phyloP scores from a whole-genome alignment of 2,329 filamentous ascomycete species.

The Alternaria sp. region DNA sequence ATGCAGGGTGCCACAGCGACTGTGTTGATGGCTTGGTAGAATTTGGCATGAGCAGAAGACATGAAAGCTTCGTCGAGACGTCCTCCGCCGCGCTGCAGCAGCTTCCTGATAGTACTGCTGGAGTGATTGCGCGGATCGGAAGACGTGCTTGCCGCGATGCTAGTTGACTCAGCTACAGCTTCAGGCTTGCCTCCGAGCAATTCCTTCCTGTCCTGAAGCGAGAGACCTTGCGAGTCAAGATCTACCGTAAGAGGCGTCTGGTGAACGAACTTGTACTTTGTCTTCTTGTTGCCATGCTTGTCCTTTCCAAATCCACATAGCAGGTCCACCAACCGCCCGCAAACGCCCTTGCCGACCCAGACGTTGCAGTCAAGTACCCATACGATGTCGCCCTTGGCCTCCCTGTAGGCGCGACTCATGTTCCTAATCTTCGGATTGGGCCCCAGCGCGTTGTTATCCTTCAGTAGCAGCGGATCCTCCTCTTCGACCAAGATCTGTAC shows the following conservation, averaged over 20 bases:
- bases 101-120: slow-evolving; percentile 24
- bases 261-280: slow-evolving; percentile 85
- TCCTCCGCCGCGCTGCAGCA: slow-evolving; percentile 68
- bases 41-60: slow-evolving; percentile 91
- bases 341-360: slow-evolving; percentile 81
- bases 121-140: slow-evolving; percentile 34
- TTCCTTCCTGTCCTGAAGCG: slow-evolving; percentile 38
- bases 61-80: slow-evolving; percentile 94
- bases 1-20: slow-evolving; percentile 90
- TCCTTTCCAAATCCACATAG: slow-evolving; percentile 70
- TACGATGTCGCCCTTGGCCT: slow-evolving; percentile 82
- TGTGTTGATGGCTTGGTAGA: slow-evolving; percentile 96
- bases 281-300: slow-evolving; percentile 36
- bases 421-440: slow-evolving; percentile 99
- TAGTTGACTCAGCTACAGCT: slow-evolving; percentile 20
- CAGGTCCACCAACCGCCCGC: slow-evolving; percentile 87
- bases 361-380: slow-evolving; percentile 98
- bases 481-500: slow-evolving; percentile 79
- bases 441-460: slow-evolving; percentile 66
- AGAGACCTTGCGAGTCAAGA: slow-evolving; percentile 45
- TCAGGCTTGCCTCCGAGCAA: slow-evolving; percentile 36
- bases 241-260: slow-evolving; percentile 92
- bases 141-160: slow-evolving; percentile 37
- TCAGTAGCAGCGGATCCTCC: slow-evolving; percentile 74
- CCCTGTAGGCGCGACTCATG: slow-evolving; percentile 89